Evolutionary conservation across 2,329 filamentous ascomycete genomes (phyloP), one percentile per base, ranked within the genome.

Genomic region (Ascochyta viciae-villosae): DNA sequence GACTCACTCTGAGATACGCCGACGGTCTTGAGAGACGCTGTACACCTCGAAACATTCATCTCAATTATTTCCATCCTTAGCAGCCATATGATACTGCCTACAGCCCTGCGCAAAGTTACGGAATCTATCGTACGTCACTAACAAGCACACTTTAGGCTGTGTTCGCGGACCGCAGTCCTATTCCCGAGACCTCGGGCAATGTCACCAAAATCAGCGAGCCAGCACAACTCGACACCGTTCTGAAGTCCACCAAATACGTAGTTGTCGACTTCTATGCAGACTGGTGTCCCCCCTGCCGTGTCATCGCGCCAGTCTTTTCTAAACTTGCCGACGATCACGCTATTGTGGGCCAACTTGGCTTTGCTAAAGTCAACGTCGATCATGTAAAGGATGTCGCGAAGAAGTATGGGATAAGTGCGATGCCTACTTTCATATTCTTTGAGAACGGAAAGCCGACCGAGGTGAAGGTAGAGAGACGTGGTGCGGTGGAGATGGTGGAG

Each of bases 211-310:
- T 44, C 10, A 40, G 6, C n/a, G 38, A 38, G 5, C 15, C 47
- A 9, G 26, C 33, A 2, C 37, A 51, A 12, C 24, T 57, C 15
- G 19, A 29, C 3, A 39, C 16, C 1, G 19, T 48, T 6, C 31
- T 48, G 4, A 26, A 19, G 12, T 38, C 40, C n/a, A 48, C 35
- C 3, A 51, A 47, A 34, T 51, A 57, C 19, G 47, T 51, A 16
- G 43, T 51, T 26, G 38, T 57, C 31, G 54, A 57, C 40, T 57
- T 57, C 35, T 57, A 52, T 40, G 50, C 54, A 75, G 75, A 58
- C 83, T 58, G 83, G 81, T 84, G 82, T 67, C 81, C 81, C 1
- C 82, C 82, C 15, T 84, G 82, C 76, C 81, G 81, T 64, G 74
- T 77, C 48, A 81, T 84, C 50, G 76, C 77, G 0, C 82, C 82